These are phyloP conservation scores for Decorospora gaudefroyi DNA, from an alignment of 2,329 filamentous ascomycete genomes.

Conservation along the genomic window DNA sequence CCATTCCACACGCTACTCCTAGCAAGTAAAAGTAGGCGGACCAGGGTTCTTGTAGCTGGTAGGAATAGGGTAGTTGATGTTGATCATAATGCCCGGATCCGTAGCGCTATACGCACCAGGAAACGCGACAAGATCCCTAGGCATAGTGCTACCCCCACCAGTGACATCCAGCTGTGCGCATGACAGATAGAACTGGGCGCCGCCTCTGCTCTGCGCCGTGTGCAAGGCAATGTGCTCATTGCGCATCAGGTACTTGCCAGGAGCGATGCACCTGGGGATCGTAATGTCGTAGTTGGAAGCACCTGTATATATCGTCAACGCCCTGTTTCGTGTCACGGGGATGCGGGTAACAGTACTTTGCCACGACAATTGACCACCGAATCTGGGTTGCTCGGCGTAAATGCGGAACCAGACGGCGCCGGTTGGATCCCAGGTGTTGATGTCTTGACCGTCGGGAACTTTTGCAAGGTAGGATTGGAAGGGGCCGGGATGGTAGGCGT, in stretches of 20 bases:
- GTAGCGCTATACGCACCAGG: constrained; percentile 44
- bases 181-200: constrained; percentile 53
- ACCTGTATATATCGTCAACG: too few species aligned
- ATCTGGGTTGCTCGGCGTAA: constrained; percentile 19
- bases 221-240: constrained; percentile 56
- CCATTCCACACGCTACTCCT: background rate
- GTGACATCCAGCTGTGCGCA: constrained; percentile 53
- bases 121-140: constrained; percentile 47
- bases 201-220: constrained; percentile 38
- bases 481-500: constrained; percentile 41
- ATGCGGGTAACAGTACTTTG: constrained; percentile 2
- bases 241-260: constrained; percentile 54
- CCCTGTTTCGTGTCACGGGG: too few species aligned
- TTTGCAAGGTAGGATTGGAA: constrained; percentile 48
- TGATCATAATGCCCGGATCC: constrained; percentile 39
- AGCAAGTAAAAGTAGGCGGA: constrained; percentile 10
- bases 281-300: constrained; percentile 30
- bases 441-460: constrained; percentile 39
- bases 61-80: constrained; percentile 34
- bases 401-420: constrained; percentile 48
- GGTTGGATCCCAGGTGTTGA: constrained; percentile 39
- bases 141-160: constrained; percentile 43
- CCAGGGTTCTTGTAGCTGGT: constrained; percentile 13
- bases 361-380: constrained; percentile 13
- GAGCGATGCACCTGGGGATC: constrained; percentile 49